phyloP scores from a whole-genome alignment of 2,329 filamentous ascomycete genomes.

The Cercospora berteroae region DNA sequence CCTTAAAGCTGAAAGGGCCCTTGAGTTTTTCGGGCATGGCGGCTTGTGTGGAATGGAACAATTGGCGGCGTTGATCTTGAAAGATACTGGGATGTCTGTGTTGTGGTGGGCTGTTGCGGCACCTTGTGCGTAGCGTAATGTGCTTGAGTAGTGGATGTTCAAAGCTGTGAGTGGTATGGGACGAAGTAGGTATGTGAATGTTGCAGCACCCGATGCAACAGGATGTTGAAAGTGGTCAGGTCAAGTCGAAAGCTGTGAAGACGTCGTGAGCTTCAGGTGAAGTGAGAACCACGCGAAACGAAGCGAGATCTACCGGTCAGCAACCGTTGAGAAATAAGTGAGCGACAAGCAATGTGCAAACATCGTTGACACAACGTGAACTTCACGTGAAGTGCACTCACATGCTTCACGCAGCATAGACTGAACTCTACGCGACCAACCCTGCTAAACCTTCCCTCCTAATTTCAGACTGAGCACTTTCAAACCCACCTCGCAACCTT shows the following conservation, averaged over 20 bases:
- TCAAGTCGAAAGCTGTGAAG: background rate
- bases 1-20: constrained; percentile 20
- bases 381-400: background rate
- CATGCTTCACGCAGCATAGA: background rate
- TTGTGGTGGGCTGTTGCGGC: background rate
- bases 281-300: background rate
- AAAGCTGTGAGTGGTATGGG: background rate
- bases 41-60: background rate
- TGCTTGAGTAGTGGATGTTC: background rate
- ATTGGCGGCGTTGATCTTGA: background rate
- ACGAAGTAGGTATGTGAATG: background rate
- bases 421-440: background rate
- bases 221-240: background rate
- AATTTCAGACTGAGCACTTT: background rate
- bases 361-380: background rate
- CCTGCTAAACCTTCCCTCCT: constrained; percentile 5
- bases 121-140: background rate
- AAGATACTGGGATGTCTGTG: background rate
- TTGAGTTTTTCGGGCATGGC: constrained; percentile 13
- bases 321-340: background rate
- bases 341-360: background rate
- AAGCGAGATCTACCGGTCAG: background rate
- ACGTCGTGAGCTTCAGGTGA: background rate
- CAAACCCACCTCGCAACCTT: background rate
- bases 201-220: background rate